Conservation (phyloP, 768 basidiomycete species). For the Phaffia tasmanica region DNA sequence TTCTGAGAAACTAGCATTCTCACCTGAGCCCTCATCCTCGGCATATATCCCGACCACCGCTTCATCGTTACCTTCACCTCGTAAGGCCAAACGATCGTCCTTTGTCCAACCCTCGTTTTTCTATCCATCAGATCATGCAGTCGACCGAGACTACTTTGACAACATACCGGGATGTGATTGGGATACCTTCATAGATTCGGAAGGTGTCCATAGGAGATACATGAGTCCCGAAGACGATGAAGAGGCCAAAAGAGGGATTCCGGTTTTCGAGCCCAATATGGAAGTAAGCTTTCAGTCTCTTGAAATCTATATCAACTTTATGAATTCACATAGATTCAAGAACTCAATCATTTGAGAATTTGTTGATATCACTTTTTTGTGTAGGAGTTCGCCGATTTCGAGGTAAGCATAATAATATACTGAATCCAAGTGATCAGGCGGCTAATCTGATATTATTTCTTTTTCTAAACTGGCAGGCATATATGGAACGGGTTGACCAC, state of each 20-base stretch:
- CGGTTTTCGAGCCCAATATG: slow-evolving; percentile 90
- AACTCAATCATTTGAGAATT: neutral
- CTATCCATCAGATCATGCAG: slow-evolving; percentile 9
- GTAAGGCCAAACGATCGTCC: slow-evolving; percentile 1
- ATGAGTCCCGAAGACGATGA: slow-evolving; percentile 37
- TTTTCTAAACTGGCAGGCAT: slow-evolving; percentile 56
- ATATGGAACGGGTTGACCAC: slow-evolving; percentile 70
- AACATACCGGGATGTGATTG: slow-evolving; percentile 5
- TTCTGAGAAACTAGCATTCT: no score
- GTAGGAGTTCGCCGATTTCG: slow-evolving; percentile 25
- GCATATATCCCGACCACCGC: no score
- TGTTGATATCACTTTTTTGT: neutral
- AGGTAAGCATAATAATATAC: neutral
- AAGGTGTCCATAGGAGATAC: neutral
- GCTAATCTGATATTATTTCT: no score
- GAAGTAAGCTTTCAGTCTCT: slow-evolving; percentile 59
- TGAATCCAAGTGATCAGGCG: no score
- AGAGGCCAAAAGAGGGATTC: slow-evolving; percentile 54
- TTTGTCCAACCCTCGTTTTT: slow-evolving; percentile 25
- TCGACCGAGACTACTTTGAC: slow-evolving; percentile 8
- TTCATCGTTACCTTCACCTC: no score
- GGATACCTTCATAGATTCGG: neutral
- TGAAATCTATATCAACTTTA: neutral
- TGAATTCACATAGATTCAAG: neutral
- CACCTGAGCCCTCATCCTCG: no score